Base-by-base conservation (phyloP, 2,329 filamentous ascomycete genomes). In the Colletotrichum lini region DNA sequence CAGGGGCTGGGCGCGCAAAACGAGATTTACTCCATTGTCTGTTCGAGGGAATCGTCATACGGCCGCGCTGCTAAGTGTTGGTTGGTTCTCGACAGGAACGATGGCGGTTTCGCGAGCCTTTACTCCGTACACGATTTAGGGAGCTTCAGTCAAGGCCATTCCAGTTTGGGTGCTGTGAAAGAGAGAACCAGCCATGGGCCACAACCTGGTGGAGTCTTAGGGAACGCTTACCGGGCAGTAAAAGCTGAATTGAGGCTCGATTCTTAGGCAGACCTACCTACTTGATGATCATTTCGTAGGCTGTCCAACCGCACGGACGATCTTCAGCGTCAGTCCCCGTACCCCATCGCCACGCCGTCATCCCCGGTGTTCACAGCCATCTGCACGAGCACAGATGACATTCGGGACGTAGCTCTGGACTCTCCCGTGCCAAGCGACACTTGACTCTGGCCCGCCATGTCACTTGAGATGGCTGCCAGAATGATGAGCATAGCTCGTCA, bases 301-400 rank as follows among this genome's bases (percentile, higher is more conserved):
- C 23, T 30, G n/a, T 66, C 52, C 42, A 53, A 38, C 45, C 44
- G 64, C 65, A 63, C 64, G 57, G 64, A 58, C 52, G 58, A 60
- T 67, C 50, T 68, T 62, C 44, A 67, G 44, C 52, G 42, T 63
- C 53, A 45, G 49, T 49, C 62, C 57, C 52, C 64, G 42, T 63
- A 42, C 23, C 45, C 44, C 50, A 44, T 67, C 64, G 52, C 44
- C 66, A 49, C 57, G 64, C 30, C 52, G 23, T 63, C 64, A 44
- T 57, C 56, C 67, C 56, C 57, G 57, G 42, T 47, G 26, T 45
- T 52, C 18, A 61, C n/a, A 23, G 50, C n/a, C 23, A 35, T 64
- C 50, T 45, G 35, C 35, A 57, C 50, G 50, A 30, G 64, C 68
- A 67, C 23, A 30, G 50, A 57, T 62, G 21, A 50, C 63, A 67